These are phyloP conservation scores for Trifolium pratense DNA, from an alignment of 306 rosid species.

Conservation along the genomic window DNA sequence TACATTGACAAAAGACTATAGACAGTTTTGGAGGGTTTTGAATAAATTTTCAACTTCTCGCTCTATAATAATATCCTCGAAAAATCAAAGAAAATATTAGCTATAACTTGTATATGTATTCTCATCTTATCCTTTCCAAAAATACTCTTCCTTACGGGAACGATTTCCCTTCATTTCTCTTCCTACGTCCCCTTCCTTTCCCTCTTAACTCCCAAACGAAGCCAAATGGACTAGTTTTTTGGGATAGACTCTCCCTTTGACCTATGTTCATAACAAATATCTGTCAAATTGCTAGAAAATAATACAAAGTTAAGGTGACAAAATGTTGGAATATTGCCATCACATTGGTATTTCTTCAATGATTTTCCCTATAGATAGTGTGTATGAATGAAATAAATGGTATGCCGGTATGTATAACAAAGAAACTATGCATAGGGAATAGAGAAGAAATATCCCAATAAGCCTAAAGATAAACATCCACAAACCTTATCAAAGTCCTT, in stretches of 20 bases:
- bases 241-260: neutral
- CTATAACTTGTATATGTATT: neutral
- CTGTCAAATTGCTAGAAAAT: neutral
- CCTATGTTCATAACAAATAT: neutral
- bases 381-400: neutral
- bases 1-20: neutral
- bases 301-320: neutral
- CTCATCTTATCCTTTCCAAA: neutral
- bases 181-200: neutral
- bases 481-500: conserved; percentile 52
- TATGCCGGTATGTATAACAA: neutral
- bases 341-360: conserved; percentile 1
- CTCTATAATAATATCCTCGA: neutral
- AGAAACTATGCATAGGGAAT: conserved; percentile 17
- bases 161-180: neutral
- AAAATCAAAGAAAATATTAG: neutral
- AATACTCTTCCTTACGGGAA: neutral
- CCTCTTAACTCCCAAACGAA: neutral
- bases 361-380: conserved; percentile 1
- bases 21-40: neutral
- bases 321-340: neutral
- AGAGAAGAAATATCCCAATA: neutral
- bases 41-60: neutral
- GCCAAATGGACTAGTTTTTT: neutral
- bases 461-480: conserved; percentile 7